phyloP scores from a whole-genome alignment of 257 asterid genomes.

The Osmanthus fragrans region DNA sequence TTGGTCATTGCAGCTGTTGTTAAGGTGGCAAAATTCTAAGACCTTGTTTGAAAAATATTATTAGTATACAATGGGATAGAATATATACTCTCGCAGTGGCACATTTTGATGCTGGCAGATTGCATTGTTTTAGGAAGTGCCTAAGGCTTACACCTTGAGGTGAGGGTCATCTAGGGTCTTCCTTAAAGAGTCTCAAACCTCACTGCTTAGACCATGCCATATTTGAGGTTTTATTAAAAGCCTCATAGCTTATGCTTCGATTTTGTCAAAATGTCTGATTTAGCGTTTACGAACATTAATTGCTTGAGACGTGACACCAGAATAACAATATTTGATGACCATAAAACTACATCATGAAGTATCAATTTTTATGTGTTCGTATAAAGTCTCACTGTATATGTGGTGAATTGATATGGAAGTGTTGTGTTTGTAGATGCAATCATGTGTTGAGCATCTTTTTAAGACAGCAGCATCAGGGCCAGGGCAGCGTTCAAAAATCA shows the following conservation, averaged over 20 bases:
- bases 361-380: neutral
- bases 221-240: neutral
- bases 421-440: conserved; percentile 48
- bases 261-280: neutral
- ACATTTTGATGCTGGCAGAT: neutral
- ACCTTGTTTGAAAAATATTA: neutral
- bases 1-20: neutral
- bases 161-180: neutral
- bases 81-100: neutral
- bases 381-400: neutral
- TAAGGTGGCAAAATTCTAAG: neutral
- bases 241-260: neutral
- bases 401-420: conserved; percentile 20
- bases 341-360: neutral
- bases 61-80: neutral
- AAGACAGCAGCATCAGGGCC: conserved; percentile 43
- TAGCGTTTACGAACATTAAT: neutral
- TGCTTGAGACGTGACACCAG: neutral
- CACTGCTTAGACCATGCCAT: neutral
- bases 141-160: neutral
- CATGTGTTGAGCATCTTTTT: conserved; percentile 52
- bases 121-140: neutral
- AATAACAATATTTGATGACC: neutral
- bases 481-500: conserved; percentile 65
- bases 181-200: neutral